phyloP scores from a whole-genome alignment of 345 rosid genomes.

The Triadica sebifera region DNA sequence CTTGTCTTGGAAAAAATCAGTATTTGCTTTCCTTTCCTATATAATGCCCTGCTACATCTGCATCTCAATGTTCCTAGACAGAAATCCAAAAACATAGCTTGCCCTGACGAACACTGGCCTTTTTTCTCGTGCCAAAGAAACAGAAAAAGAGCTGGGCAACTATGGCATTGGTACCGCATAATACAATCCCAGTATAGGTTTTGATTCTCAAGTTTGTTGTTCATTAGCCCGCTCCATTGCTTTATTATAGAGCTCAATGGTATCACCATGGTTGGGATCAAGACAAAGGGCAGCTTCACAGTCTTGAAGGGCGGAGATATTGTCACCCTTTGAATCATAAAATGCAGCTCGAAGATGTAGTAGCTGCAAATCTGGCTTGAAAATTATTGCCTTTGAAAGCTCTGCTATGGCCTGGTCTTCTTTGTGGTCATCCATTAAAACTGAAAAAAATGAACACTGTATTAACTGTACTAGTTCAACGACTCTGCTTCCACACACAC shows the following conservation, averaged over 20 bases:
- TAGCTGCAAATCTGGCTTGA: conserved; percentile 93
- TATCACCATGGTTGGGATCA: conserved; percentile 60
- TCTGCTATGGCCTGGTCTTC: conserved; percentile 84
- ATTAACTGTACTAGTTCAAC: conserved; percentile 6
- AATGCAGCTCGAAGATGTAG: conserved; percentile 94
- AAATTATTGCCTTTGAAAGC: conserved; percentile 72
- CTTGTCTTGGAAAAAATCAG: not conserved
- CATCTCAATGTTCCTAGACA: conserved; percentile 22
- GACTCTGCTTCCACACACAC: not conserved
- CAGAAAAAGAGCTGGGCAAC: conserved; percentile 21
- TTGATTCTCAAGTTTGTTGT: conserved; percentile 32
- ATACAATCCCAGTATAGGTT: conserved; percentile 15
- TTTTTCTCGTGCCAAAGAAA: conserved; percentile 16
- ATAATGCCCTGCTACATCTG: not conserved
- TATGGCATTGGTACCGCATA: conserved; percentile 16
- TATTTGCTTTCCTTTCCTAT: conserved; percentile 7
- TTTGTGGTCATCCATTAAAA: conserved; percentile 93
- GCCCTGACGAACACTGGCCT: conserved; percentile 27
- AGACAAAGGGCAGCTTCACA: conserved; percentile 97
- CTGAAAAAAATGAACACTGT: conserved; percentile 38
- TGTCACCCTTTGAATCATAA: conserved; percentile 74
- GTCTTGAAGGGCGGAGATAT: conserved; percentile 54
- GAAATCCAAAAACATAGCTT: conserved; percentile 29
- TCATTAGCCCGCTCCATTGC: conserved; percentile 43
- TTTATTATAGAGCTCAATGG: conserved; percentile 61